phyloP scores from a whole-genome alignment of 129 eudicot genomes.

The Logfia minima region DNA sequence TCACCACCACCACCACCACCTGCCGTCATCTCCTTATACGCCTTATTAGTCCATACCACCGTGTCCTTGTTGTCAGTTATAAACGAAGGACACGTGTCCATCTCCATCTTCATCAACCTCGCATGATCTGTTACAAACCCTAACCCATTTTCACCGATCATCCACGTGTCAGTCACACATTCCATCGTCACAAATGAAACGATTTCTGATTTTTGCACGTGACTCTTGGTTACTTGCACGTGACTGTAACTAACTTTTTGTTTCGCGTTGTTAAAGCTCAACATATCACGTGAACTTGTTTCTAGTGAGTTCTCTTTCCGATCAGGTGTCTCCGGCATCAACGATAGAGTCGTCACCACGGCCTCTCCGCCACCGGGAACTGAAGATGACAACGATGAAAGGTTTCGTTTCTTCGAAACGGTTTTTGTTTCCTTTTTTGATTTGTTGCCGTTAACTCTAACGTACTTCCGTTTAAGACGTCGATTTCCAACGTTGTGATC shows the following conservation, averaged over 20 bases:
- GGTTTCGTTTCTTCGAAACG: conserved; percentile 36
- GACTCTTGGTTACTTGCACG: not conserved
- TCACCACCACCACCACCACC: conserved; percentile 23
- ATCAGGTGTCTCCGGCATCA: conserved; percentile 80
- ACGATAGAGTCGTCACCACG: conserved; percentile 49
- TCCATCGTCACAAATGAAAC: conserved; percentile 61
- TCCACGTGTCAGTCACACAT: conserved; percentile 68
- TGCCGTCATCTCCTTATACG: conserved; percentile 52
- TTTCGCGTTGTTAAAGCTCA: conserved; percentile 37
- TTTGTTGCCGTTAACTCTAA: conserved; percentile 20
- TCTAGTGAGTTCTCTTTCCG: conserved; percentile 39
- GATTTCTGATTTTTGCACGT: not conserved
- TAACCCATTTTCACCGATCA: conserved; percentile 23
- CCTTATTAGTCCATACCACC: conserved; percentile 71
- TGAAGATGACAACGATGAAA: conserved; percentile 18
- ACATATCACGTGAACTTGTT: conserved; percentile 7
- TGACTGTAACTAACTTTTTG: conserved; percentile 6
- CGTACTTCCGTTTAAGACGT: conserved; percentile 42
- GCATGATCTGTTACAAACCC: conserved; percentile 40
- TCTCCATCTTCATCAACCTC: conserved; percentile 51
- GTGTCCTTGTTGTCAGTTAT: conserved; percentile 47
- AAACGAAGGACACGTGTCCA: conserved; percentile 82
- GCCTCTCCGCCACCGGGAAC: conserved; percentile 28
- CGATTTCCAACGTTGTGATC: conserved; percentile 11
- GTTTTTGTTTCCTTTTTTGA: conserved; percentile 9